These are phyloP conservation scores for Vigna reflexopilosa DNA, from an alignment of 306 rosid genomes.

Conservation along the genomic window DNA sequence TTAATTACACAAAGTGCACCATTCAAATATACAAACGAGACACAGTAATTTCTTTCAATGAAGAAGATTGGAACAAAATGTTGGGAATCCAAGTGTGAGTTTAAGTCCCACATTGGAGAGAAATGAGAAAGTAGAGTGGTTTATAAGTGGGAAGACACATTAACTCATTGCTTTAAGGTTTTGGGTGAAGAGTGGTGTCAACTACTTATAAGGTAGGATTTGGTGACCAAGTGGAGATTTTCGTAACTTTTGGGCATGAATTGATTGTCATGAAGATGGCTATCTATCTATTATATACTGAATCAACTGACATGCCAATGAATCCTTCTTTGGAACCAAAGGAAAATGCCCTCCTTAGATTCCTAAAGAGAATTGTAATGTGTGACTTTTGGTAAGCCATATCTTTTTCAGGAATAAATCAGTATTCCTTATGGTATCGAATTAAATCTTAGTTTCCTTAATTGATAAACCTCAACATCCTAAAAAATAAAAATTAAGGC, in stretches of 20 bases:
- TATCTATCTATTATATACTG: constrained; percentile 1
- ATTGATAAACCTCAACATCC: too few relatives aligned
- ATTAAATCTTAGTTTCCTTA: neutral
- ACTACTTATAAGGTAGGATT: too few relatives aligned
- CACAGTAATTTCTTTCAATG: constrained; percentile 12
- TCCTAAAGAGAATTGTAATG: neutral
- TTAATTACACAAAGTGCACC: constrained; percentile 20
- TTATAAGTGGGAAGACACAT: too few relatives aligned
- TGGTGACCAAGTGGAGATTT: constrained; percentile 32
- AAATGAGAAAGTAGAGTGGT: too few relatives aligned
- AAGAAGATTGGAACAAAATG: constrained; percentile 41
- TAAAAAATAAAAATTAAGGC: neutral
- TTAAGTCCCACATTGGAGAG: too few relatives aligned
- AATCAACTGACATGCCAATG: neutral
- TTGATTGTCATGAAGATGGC: neutral
- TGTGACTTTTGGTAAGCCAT: neutral
- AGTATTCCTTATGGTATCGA: too few relatives aligned
- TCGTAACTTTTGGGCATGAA: constrained; percentile 13
- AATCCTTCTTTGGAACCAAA: neutral
- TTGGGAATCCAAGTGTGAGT: too few relatives aligned
- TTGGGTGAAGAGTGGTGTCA: too few relatives aligned
- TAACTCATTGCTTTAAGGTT: too few relatives aligned
- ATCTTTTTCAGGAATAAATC: neutral
- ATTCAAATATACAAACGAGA: constrained; percentile 31
- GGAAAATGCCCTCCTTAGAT: neutral